Percentiles rank a stretch among this genome's conserved stretches.
phyloP scores from a whole-genome alignment of 1,284 basidiomycete species.

The Tilletia walkeri region DNA sequence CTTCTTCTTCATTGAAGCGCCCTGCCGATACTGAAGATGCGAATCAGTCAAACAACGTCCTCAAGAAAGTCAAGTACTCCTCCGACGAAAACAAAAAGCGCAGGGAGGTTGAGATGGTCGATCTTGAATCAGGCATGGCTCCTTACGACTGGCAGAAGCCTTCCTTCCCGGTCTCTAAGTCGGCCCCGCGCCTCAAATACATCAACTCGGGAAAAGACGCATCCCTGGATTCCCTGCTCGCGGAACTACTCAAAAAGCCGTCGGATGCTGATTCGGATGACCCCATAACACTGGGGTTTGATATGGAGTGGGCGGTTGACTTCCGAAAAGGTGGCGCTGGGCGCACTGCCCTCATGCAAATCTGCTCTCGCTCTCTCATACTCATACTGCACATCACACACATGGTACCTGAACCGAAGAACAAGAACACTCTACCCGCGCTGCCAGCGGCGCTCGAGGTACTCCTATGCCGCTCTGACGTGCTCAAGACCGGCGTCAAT shows the following conservation, averaged over 20 bases:
- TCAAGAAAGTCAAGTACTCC: neutral
- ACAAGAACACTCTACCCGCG: neutral
- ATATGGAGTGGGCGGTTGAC: slow-evolving; percentile 38
- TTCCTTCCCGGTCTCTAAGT: neutral
- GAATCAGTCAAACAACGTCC: neutral
- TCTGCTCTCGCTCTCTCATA: slow-evolving; percentile 30
- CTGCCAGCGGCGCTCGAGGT: slow-evolving; percentile 17
- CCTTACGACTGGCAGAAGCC: slow-evolving; percentile 5
- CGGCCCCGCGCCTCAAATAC: neutral
- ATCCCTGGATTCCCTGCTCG: neutral
- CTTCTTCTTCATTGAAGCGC: neutral
- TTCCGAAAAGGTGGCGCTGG: slow-evolving; percentile 1
- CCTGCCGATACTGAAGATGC: neutral
- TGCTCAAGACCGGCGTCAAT: slow-evolving; percentile 43
- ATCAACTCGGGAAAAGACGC: neutral
- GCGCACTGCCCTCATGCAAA: slow-evolving; percentile 36
- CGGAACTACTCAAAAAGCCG: neutral
- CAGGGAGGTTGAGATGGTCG: neutral
- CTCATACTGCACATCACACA: slow-evolving; percentile 38
- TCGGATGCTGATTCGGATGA: neutral
- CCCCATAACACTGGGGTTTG: slow-evolving; percentile 30
- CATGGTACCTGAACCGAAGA: slow-evolving; percentile 27
- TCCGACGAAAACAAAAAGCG: neutral
- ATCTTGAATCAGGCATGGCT: neutral
- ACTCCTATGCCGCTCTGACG: slow-evolving; percentile 30